These are phyloP conservation scores for Coniochaeta sp. DNA, from an alignment of 2,329 filamentous ascomycete species.

Conservation along the genomic window DNA sequence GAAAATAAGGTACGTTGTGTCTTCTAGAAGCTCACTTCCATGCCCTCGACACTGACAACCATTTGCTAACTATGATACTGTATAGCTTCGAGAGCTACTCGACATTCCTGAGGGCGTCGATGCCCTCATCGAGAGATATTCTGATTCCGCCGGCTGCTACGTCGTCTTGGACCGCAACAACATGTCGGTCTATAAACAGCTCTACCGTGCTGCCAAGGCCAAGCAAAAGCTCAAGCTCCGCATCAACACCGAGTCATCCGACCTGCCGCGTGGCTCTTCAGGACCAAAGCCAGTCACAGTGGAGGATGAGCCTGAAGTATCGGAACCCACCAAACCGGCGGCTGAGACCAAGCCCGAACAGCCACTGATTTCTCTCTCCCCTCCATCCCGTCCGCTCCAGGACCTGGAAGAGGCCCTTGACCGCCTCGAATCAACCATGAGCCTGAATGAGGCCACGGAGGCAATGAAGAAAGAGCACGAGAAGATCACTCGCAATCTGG, in stretches of 20 bases:
- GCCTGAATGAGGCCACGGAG: background rate
- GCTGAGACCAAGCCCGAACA: constrained; percentile 5
- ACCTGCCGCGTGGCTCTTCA: constrained; percentile 23
- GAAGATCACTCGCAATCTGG: background rate
- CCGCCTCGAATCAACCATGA: background rate
- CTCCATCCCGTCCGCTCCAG: constrained; percentile 9
- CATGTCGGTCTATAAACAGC: constrained; percentile 84
- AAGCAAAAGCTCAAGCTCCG: constrained; percentile 95
- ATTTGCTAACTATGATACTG: background rate
- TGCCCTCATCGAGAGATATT: constrained; percentile 82
- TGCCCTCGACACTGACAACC: background rate
- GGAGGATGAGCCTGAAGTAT: constrained; percentile 9
- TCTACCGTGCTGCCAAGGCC: constrained; percentile 92
- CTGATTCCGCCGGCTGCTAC: constrained; percentile 80
- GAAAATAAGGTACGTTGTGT: constrained; percentile 69
- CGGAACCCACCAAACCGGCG: constrained; percentile 7
- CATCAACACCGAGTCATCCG: constrained; percentile 41
- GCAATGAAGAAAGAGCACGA: background rate
- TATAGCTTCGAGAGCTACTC: constrained; percentile 62
- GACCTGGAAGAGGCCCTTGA: constrained; percentile 3
- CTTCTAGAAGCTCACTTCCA: background rate
- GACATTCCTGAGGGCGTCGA: constrained; percentile 53
- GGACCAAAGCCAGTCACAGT: constrained; percentile 23
- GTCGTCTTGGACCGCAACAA: constrained; percentile 73
- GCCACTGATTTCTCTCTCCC: background rate